phyloP scores from a whole-genome alignment of 176 grass and related monocot genomes.

The Otatea glauca region DNA sequence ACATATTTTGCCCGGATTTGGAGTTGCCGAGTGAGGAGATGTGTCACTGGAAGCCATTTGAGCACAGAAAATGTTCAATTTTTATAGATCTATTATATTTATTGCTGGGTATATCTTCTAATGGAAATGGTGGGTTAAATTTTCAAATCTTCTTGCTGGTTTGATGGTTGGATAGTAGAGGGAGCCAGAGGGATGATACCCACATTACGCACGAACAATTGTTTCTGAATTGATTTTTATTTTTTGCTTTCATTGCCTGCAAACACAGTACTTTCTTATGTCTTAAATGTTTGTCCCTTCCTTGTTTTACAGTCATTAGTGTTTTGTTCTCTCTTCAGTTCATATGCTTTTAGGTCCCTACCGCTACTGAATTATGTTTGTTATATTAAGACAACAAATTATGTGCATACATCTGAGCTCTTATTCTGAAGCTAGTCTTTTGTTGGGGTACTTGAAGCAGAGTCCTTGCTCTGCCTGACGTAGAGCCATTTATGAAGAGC shows the following conservation, averaged over 20 bases:
- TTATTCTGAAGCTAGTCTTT: conserved; percentile 10
- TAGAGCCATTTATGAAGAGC: conserved; percentile 24
- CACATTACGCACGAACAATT: conserved; percentile 19
- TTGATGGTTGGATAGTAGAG: conserved; percentile 27
- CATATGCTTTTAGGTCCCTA: neutral
- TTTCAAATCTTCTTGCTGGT: conserved; percentile 8
- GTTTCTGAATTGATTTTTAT: neutral
- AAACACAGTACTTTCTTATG: conserved; percentile 10
- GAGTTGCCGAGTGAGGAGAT: conserved; percentile 38
- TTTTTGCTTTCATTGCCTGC: conserved; percentile 18
- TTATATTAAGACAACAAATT: conserved; percentile 19
- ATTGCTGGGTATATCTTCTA: conserved; percentile 52
- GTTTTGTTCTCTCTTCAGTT: neutral
- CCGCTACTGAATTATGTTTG: conserved; percentile 16
- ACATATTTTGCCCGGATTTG: conserved; percentile 37
- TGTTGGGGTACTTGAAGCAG: conserved; percentile 18
- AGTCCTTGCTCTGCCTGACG: conserved; percentile 10
- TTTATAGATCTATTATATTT: conserved; percentile 54
- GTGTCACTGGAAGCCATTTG: conserved; percentile 34
- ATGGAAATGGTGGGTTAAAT: conserved; percentile 21
- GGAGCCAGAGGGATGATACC: conserved; percentile 10
- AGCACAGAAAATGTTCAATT: conserved; percentile 29
- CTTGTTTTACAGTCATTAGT: neutral
- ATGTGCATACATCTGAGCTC: neutral
- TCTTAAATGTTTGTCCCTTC: conserved; percentile 1